phyloP scores from a whole-genome alignment of 305 asterid species.

The Coffea humblotiana region DNA sequence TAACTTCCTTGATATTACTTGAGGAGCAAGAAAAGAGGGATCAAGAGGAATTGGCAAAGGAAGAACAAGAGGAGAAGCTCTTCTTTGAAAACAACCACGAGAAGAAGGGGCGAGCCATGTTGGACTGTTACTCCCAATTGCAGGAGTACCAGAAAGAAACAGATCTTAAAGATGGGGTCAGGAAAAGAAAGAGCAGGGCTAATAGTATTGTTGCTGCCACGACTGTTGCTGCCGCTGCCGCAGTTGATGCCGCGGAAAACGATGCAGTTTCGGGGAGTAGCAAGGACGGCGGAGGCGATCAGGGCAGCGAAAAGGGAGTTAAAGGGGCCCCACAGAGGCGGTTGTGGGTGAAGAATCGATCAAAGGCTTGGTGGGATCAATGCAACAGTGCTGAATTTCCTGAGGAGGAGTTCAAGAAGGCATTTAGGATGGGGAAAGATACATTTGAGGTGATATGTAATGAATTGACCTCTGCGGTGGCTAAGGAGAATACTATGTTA shows the following conservation, averaged over 20 bases:
- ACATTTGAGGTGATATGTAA: constrained; percentile 85
- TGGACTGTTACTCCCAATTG: constrained; percentile 54
- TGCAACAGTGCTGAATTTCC: constrained; percentile 90
- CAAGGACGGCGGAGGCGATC: constrained; percentile 6
- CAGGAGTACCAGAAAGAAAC: constrained; percentile 41
- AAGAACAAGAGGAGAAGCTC: constrained; percentile 44
- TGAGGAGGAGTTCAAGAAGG: constrained; percentile 78
- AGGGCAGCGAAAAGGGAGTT: constrained; percentile 34
- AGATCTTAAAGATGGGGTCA: constrained; percentile 40
- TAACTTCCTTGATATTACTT: constrained; percentile 62
- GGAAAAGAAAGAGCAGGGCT: constrained; percentile 49
- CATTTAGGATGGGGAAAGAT: constrained; percentile 88
- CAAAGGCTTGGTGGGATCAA: constrained; percentile 97
- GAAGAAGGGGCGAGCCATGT: constrained; percentile 45
- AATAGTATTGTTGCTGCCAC: constrained; percentile 32
- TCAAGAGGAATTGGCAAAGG: constrained; percentile 39
- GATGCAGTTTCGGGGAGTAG: constrained; percentile 25
- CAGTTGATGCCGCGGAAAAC: constrained; percentile 28
- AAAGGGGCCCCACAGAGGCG: constrained; percentile 63
- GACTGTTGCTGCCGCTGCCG: constrained; percentile 34
- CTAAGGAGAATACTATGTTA: constrained; percentile 85
- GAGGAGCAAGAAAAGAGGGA: constrained; percentile 75
- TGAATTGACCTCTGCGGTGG: constrained; percentile 66
- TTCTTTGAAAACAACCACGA: constrained; percentile 51
- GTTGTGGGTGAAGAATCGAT: constrained; percentile 87